A percentile compares a stretch with the other conserved stretches of the same genome.
Evolutionary conservation across 805 yeast species (phyloP).

Genomic region (Teunomyces panamensis): DNA sequence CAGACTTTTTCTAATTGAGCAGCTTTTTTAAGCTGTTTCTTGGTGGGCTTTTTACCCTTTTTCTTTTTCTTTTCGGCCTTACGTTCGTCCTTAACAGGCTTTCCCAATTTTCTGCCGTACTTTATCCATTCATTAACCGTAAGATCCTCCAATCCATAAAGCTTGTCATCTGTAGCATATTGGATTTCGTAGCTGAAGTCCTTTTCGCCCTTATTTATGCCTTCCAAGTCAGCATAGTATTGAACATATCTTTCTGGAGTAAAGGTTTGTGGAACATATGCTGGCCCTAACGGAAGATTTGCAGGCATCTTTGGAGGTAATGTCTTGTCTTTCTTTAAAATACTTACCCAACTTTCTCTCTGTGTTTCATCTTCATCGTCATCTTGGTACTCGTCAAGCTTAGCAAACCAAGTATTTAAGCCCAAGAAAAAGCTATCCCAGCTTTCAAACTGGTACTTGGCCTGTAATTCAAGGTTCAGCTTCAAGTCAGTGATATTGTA

Average conservation of each 20-base stretch:
- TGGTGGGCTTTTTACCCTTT: conserved; percentile 10
- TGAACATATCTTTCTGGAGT: conserved; percentile 73
- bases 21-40: conserved; percentile 10
- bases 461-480: conserved; percentile 14
- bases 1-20: conserved; percentile 45
- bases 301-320: conserved; percentile 60
- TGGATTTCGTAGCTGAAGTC: conserved; percentile 61
- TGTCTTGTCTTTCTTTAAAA: conserved; percentile 50
- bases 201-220: conserved; percentile 43
- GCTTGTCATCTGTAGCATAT: conserved; percentile 62
- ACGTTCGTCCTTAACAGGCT: conserved; percentile 27
- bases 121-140: conserved; percentile 63
- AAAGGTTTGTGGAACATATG: conserved; percentile 64
- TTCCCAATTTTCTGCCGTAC: conserved; percentile 52
- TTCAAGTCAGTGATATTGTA: conserved; percentile 64
- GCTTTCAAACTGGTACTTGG: conserved; percentile 30
- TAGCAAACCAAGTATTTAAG: conserved; percentile 32
- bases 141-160: conserved; percentile 52
- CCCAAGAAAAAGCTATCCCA: conserved; percentile 61
- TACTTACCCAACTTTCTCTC: not conserved
- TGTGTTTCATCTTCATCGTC: conserved; percentile 9
- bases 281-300: conserved; percentile 65
- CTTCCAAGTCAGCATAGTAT: conserved; percentile 62
- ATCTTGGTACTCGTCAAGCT: conserved; percentile 15
- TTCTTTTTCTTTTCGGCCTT: conserved; percentile 7